Evolutionary conservation across 2,329 filamentous ascomycete species (phyloP), one percentile per base, ranked within the genome.

Genomic region (Calonectria hongkongensis): DNA sequence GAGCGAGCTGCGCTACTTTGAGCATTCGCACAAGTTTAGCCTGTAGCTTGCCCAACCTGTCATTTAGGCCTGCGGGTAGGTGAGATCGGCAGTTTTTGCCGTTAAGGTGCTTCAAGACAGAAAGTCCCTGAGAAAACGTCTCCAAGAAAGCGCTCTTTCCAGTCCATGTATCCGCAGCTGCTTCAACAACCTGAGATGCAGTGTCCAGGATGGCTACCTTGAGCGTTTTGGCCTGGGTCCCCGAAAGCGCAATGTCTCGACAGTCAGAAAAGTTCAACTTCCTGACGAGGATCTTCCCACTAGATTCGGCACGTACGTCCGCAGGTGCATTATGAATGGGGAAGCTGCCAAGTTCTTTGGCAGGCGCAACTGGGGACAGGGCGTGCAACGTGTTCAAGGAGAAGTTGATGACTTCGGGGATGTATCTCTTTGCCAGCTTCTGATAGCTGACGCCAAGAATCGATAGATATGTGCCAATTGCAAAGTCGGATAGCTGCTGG

Each of bases 391-490:
- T 93, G 82, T 96, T 95, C 54, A 95, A 85, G 30, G 91, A 89
- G 82, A 95, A 98, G 82, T 95, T 95, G 78, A 98, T 88, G 39
- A 96, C 89, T 84, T 99, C 97, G 0, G 97, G 97, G 58, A 98
- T 89, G 83, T 96, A 98, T 79, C 97, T 90, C 86, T 95, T 97
- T 6, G 96, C 93, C 8, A 96, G 87, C 43, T 88, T 87, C 84
- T 98, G 95, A 84, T 97, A 98, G 81, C 96, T 93, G 33, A 98
- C 83, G 64, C 91, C 92, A 45, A 98, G 87, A 27, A 94, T 94
- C 39, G 92, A 91, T n/a, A 98, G 85, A 82, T 95, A 98, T 10
- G 92, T 90, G 13, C 97, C 97, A 3, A 88, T 92, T 4, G 91
- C 90, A 73, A 94, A 90, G 76, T 97, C 94, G 9, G 88, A 85